phyloP scores from a whole-genome alignment of 2,329 filamentous ascomycete species.

The Emmonsia crescens region DNA sequence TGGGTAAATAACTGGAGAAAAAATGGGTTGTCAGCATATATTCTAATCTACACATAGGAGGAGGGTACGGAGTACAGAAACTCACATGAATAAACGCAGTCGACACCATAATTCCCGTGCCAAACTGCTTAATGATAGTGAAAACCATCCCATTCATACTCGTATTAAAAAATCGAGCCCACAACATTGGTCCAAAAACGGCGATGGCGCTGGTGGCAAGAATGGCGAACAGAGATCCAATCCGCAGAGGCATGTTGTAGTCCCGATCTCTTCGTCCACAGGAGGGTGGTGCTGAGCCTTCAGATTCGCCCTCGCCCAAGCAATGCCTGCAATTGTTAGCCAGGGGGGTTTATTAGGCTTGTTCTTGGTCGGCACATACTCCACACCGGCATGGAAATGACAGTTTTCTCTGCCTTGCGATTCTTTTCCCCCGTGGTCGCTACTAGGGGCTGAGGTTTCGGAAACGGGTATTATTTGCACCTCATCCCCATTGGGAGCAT shows the following conservation, averaged over 20 bases:
- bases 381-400: slow-evolving; percentile 65
- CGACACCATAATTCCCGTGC: slow-evolving; percentile 60
- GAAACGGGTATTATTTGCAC: slow-evolving; percentile 40
- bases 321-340: slow-evolving; percentile 37
- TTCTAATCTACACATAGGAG: background rate
- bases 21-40: background rate
- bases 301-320: slow-evolving; percentile 37
- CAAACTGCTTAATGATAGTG: slow-evolving; percentile 50
- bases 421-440: slow-evolving; percentile 23
- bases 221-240: slow-evolving; percentile 63
- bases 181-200: slow-evolving; percentile 56
- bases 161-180: slow-evolving; percentile 47
- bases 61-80: slow-evolving; percentile 2
- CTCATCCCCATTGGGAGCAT: slow-evolving; percentile 44
- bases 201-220: slow-evolving; percentile 57
- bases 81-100: slow-evolving; percentile 58
- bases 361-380: slow-evolving; percentile 42
- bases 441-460: slow-evolving; percentile 19
- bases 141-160: slow-evolving; percentile 42
- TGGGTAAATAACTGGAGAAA: slow-evolving; percentile 57
- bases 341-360: background rate
- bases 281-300: slow-evolving; percentile 16
- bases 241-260: slow-evolving; percentile 58
- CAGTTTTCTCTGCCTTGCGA: slow-evolving; percentile 37
- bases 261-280: slow-evolving; percentile 44